These are phyloP conservation scores for Oenanthe javanica DNA, from an alignment of 140 eudicot genomes.

Conservation along the genomic window DNA sequence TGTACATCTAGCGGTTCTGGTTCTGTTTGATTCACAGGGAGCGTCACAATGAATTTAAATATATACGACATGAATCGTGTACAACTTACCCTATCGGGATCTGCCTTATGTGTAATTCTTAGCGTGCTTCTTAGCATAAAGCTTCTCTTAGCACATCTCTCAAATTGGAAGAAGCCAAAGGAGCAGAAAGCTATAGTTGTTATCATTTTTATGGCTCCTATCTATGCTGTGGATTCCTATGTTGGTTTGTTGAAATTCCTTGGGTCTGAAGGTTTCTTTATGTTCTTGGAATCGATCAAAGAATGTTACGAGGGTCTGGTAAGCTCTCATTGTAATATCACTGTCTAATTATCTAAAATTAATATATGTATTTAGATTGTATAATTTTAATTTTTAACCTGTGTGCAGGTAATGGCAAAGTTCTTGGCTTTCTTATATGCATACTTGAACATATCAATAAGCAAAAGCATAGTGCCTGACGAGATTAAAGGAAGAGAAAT, in stretches of 20 bases:
- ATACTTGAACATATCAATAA: slow-evolving; percentile 86
- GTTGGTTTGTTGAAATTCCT: slow-evolving; percentile 67
- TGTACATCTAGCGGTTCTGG: slow-evolving; percentile 19
- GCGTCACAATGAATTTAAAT: slow-evolving; percentile 13
- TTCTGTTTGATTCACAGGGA: slow-evolving; percentile 9
- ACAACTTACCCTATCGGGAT: slow-evolving; percentile 50
- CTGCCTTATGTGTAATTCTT: slow-evolving; percentile 54
- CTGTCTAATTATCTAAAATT: not conserved
- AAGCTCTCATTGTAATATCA: slow-evolving; percentile 17
- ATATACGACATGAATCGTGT: slow-evolving; percentile 42
- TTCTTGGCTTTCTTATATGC: slow-evolving; percentile 77
- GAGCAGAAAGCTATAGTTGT: slow-evolving; percentile 77
- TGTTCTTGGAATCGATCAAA: slow-evolving; percentile 76
- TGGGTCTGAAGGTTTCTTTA: slow-evolving; percentile 64
- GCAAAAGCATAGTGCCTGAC: slow-evolving; percentile 87
- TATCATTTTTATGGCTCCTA: slow-evolving; percentile 76
- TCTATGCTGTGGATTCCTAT: slow-evolving; percentile 65
- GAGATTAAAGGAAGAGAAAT: slow-evolving; percentile 89
- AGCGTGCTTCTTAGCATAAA: slow-evolving; percentile 48
- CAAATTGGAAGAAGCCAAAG: slow-evolving; percentile 76
- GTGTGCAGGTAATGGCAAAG: slow-evolving; percentile 83
- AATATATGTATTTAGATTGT: not conserved
- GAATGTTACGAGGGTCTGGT: slow-evolving; percentile 95
- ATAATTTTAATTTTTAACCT: slow-evolving; percentile 7
- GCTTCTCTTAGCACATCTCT: slow-evolving; percentile 54